Evolutionary conservation across 176 grass and related monocot species (phyloP), one percentile per base, ranked within the genome.

Genomic region (Olyra latifolia): DNA sequence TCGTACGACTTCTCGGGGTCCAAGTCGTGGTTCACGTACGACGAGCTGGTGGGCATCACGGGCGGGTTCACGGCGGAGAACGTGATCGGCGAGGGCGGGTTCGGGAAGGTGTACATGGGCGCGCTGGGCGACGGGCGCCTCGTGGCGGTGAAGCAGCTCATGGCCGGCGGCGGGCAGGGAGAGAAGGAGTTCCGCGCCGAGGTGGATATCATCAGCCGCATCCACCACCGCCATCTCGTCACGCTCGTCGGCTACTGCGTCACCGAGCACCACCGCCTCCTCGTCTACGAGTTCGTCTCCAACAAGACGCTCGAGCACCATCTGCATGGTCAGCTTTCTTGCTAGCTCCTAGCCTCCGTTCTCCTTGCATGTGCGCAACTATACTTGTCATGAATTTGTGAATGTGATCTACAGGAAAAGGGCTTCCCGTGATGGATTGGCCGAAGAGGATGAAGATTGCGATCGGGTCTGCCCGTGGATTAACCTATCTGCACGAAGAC

Each of bases 401-500:
- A 29, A 66, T 23, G 17, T 40, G 20, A 24, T 28, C 11, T 47
- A 7, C 78, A 88, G 88, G 61, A 20, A 82, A 81, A 47, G 85
- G 85, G 1, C 75, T 92, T 20, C 76, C 86, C 14, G 73, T 83
- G 23, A 86, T 98, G 77, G 92, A 98, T 40, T 94, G 95, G 95
- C 13, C 79, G 47, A 91, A 95, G 38, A 75, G 95, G 79, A 89
- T 89, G 77, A 98, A 83, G 85, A 94, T 94, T 24, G 90, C 90
- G 3, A 91, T 98, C 70, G 90, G 95, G 25, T 88, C 90, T 52
- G 92, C 92, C 66, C 89, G 95, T 59, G 92, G 95, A 66, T 30
- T 98, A 71, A 82, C 89, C 25, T 98, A 98, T 68, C 66, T 98
- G 62, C 95, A 98, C 71, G 92, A 94, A 89, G 95, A 98, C 60